phyloP scores from a whole-genome alignment of 345 rosid species.

The Arabidopsis arenosa region DNA sequence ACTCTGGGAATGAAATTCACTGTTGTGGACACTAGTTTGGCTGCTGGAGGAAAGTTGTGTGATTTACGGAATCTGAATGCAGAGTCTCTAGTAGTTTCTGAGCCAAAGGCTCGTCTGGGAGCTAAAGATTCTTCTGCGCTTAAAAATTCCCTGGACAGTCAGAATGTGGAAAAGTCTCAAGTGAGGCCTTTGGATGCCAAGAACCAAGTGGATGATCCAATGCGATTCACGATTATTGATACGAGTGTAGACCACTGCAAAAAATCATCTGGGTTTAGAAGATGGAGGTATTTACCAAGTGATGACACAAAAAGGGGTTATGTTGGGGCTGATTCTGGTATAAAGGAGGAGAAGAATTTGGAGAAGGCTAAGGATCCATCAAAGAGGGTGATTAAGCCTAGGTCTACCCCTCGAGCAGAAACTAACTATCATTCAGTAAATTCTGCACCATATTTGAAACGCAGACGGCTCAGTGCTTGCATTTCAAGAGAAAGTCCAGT shows the following conservation, averaged over 20 bases:
- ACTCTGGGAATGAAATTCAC: slow-evolving; percentile 54
- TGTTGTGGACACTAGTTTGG: slow-evolving; percentile 66
- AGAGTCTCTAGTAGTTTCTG: slow-evolving; percentile 42
- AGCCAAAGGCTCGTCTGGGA: slow-evolving; percentile 41
- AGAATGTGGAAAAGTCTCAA: slow-evolving; percentile 39
- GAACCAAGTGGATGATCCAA: slow-evolving; percentile 40
- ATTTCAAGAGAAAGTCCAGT: slow-evolving; percentile 42
- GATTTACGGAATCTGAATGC: slow-evolving; percentile 51
- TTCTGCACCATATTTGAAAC: slow-evolving; percentile 54
- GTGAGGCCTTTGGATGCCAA: slow-evolving; percentile 39
- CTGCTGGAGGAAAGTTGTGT: slow-evolving; percentile 52
- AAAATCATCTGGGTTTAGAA: slow-evolving; percentile 47
- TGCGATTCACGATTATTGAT: slow-evolving; percentile 61
- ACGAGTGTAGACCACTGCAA: slow-evolving; percentile 57
- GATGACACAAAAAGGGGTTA: slow-evolving; percentile 21
- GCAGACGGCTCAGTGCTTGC: slow-evolving; percentile 61
- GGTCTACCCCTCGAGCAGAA: slow-evolving; percentile 52
- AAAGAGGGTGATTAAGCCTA: slow-evolving; percentile 51
- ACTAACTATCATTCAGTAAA: slow-evolving; percentile 42
- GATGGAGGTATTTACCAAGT: slow-evolving; percentile 52
- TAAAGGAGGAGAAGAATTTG: slow-evolving; percentile 41
- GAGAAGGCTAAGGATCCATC: slow-evolving; percentile 47
- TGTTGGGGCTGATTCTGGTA: slow-evolving; percentile 35
- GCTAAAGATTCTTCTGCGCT: slow-evolving; percentile 35
- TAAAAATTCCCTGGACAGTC: slow-evolving; percentile 34